These are phyloP conservation scores for Chlamydomonas schloesseri DNA, from an alignment of 139 green algal species.

Conservation along the genomic window DNA sequence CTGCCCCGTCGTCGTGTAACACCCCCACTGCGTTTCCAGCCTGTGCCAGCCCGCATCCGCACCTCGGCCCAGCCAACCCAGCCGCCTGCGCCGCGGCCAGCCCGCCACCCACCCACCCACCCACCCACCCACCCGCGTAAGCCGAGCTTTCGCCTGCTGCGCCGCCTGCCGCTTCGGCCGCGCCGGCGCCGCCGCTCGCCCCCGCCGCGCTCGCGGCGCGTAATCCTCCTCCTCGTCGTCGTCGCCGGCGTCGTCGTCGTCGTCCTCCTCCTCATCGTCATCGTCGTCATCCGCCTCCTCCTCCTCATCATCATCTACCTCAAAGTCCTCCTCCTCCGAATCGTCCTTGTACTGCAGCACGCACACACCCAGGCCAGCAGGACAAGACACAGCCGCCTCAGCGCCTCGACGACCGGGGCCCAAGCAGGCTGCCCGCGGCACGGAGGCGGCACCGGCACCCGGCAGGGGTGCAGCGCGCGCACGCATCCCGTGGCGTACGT, in stretches of 20 bases:
- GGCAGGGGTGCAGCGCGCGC: background rate
- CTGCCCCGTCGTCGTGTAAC: too few relatives aligned
- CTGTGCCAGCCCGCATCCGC: too few relatives aligned
- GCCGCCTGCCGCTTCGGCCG: constrained; percentile 43
- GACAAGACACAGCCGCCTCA: background rate
- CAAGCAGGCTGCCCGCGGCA: too few relatives aligned
- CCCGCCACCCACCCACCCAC: background rate
- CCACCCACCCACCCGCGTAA: constrained; percentile 16
- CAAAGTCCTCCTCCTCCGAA: constrained; percentile 20
- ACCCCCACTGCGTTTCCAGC: too few relatives aligned
- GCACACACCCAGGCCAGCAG: background rate
- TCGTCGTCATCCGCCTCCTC: constrained; percentile 15
- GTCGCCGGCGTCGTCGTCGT: background rate
- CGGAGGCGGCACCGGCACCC: background rate
- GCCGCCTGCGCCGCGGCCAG: background rate
- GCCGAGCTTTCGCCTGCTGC: constrained; percentile 30
- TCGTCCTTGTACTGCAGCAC: constrained; percentile 37
- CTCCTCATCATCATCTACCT: background rate
- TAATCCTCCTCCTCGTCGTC: constrained; percentile 37
- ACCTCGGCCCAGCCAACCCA: too few relatives aligned
- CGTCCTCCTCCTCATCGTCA: constrained; percentile 9
- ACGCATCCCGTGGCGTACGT: too few relatives aligned
- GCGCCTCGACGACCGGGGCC: too few relatives aligned
- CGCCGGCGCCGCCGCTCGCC: background rate
- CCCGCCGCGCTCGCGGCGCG: background rate